Percentiles rank a stretch among this genome's conserved stretches.
These are phyloP conservation scores for Termitomyces eurrhizus DNA, from an alignment of 768 basidiomycete species.

Conservation along the genomic window DNA sequence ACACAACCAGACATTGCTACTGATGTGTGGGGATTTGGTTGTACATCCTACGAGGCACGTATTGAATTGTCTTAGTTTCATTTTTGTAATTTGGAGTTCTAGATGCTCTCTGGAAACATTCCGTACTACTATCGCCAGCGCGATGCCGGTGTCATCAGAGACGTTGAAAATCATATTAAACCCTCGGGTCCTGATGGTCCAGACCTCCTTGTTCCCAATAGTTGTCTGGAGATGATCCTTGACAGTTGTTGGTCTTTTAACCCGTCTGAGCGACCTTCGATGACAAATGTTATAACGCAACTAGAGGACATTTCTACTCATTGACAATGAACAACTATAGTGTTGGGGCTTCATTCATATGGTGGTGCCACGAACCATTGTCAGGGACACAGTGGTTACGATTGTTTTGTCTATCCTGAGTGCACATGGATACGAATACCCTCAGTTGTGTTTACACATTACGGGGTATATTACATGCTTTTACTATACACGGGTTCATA, in stretches of 20 bases:
- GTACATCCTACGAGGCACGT: slow-evolving; percentile 31
- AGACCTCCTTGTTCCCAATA: not conserved
- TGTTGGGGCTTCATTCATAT: too few relatives aligned
- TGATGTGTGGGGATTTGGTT: slow-evolving; percentile 34
- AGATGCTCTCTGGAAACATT: slow-evolving; percentile 13
- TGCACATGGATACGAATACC: too few relatives aligned
- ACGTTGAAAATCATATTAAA: slow-evolving; percentile 8
- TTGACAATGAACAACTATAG: too few relatives aligned
- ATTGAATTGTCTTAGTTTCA: too few relatives aligned
- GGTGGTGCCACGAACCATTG: too few relatives aligned
- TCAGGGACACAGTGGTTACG: too few relatives aligned
- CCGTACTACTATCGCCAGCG: slow-evolving; percentile 13
- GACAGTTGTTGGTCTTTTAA: slow-evolving; percentile 14
- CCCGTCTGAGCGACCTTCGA: slow-evolving; percentile 4
- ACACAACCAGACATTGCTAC: slow-evolving; percentile 20
- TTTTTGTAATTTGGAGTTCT: not conserved
- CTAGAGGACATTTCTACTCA: not conserved
- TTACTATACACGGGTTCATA: too few relatives aligned
- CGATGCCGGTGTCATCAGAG: slow-evolving; percentile 13
- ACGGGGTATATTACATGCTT: too few relatives aligned
- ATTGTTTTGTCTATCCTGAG: too few relatives aligned
- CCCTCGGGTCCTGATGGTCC: slow-evolving; percentile 9
- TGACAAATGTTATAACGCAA: slow-evolving; percentile 4
- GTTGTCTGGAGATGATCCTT: not conserved
- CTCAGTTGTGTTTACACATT: too few relatives aligned